phyloP scores from a whole-genome alignment of 306 rosid genomes.

The Prunus mongolica region DNA sequence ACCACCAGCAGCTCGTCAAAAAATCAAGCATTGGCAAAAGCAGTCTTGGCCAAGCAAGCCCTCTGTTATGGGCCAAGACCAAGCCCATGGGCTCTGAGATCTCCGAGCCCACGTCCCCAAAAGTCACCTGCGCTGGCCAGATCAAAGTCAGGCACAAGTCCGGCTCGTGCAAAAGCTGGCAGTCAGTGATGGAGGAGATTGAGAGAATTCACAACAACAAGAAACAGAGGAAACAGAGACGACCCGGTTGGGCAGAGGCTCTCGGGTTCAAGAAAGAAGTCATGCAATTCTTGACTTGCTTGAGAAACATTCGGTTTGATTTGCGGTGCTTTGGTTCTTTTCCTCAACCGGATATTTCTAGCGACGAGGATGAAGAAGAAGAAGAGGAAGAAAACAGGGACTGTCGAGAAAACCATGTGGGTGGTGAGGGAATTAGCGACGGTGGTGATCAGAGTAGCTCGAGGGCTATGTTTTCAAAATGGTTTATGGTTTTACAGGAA shows the following conservation, averaged over 20 bases:
- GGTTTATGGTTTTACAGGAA: constrained; percentile 92
- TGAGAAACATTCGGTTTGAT: constrained; percentile 62
- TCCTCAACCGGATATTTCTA: constrained; percentile 39
- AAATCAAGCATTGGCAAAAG: constrained; percentile 42
- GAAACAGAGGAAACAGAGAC: constrained; percentile 49
- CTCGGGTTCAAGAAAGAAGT: constrained; percentile 81
- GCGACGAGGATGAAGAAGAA: constrained; percentile 51
- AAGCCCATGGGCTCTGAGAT: constrained; percentile 60
- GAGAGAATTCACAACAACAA: constrained; percentile 67
- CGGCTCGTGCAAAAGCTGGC: constrained; percentile 68
- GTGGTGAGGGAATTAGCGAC: constrained; percentile 26
- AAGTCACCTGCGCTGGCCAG: constrained; percentile 93
- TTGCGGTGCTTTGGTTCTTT: constrained; percentile 72
- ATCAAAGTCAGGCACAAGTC: constrained; percentile 70
- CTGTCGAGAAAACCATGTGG: constrained; percentile 21
- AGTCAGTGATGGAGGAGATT: constrained; percentile 91
- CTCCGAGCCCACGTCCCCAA: constrained; percentile 87
- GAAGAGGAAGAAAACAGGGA: constrained; percentile 8
- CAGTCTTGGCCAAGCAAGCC: constrained; percentile 47
- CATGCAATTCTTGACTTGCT: constrained; percentile 76
- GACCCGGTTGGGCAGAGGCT: constrained; percentile 51
- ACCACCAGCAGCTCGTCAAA: constrained; percentile 16
- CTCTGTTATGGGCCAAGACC: constrained; percentile 67
- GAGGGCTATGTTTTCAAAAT: constrained; percentile 58
- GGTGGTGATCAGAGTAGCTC: constrained; percentile 39